These are phyloP conservation scores for Colletotrichum theobromicola DNA, from an alignment of 2,329 filamentous ascomycete species.

Conservation along the genomic window DNA sequence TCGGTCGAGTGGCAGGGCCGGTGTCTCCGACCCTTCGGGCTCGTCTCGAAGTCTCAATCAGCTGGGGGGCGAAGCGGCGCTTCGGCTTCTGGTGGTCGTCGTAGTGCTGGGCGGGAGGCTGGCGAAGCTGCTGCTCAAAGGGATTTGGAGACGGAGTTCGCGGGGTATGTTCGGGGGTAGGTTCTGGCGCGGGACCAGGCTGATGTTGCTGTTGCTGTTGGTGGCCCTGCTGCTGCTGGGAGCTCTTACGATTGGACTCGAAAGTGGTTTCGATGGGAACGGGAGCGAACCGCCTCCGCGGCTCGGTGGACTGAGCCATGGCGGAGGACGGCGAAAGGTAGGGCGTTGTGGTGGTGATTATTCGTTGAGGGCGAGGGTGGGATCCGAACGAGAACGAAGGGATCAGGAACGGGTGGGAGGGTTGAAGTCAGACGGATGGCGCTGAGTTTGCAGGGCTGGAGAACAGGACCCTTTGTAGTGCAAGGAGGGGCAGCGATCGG, in stretches of 20 bases:
- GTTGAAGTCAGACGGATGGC: not conserved
- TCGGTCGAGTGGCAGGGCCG: constrained; percentile 64
- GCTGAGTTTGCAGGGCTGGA: not conserved
- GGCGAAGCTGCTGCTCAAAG: constrained; percentile 28
- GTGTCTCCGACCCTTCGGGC: constrained; percentile 71
- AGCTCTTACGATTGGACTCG: constrained; percentile 55
- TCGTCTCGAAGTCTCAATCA: constrained; percentile 81
- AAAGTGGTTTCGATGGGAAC: constrained; percentile 76
- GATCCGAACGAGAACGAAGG: constrained; percentile 4
- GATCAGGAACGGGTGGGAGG: not conserved
- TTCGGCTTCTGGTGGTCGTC: constrained; percentile 20
- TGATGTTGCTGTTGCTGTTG: constrained; percentile 12
- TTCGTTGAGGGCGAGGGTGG: not conserved
- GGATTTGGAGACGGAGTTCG: constrained; percentile 49
- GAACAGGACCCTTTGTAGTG: constrained; percentile 8
- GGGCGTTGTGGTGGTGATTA: not conserved
- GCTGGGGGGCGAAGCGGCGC: constrained; percentile 74
- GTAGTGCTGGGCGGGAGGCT: not conserved
- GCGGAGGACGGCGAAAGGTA: constrained; percentile 12
- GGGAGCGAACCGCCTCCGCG: constrained; percentile 67
- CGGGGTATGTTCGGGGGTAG: constrained; percentile 59
- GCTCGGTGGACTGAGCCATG: constrained; percentile 46
- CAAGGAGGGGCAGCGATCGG: constrained; percentile 4
- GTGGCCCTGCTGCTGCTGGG: constrained; percentile 8
- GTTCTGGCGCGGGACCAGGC: constrained; percentile 60